phyloP scores from a whole-genome alignment of 2,329 filamentous ascomycete species.

The Monosporascus sp. region DNA sequence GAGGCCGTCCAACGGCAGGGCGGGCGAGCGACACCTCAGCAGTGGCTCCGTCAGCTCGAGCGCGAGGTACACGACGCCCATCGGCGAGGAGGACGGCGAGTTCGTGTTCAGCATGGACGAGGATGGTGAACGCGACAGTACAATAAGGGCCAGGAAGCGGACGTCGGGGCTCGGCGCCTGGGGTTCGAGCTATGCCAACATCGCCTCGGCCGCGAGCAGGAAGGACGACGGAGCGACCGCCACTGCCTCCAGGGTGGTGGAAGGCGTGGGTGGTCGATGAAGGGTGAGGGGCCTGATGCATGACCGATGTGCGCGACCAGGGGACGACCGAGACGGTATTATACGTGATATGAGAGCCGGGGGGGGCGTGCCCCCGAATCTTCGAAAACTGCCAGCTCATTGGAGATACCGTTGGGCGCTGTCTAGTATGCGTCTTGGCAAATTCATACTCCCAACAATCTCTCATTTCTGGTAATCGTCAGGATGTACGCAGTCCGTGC shows the following conservation, averaged over 20 bases:
- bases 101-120: conserved; percentile 64
- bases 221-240: conserved; percentile 24
- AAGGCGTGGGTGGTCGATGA: conserved; percentile 25
- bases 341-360: too few relatives aligned
- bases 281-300: neutral
- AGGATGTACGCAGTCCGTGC: too few relatives aligned
- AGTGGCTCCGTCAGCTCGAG: conserved; percentile 53
- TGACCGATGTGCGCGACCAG: too few relatives aligned
- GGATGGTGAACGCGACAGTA: conserved; percentile 46
- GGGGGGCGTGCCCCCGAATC: too few relatives aligned
- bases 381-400: too few relatives aligned
- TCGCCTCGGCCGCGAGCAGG: conserved; percentile 21
- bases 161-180: conserved; percentile 34
- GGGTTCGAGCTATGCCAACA: conserved; percentile 28
- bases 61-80: conserved; percentile 57
- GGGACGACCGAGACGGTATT: too few relatives aligned
- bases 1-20: conserved; percentile 36
- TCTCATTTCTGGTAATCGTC: too few relatives aligned
- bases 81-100: conserved; percentile 59
- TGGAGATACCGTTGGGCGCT: too few relatives aligned
- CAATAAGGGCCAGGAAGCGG: conserved; percentile 42
- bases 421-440: too few relatives aligned
- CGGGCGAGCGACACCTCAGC: conserved; percentile 53
- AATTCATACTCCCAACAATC: too few relatives aligned
- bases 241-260: conserved; percentile 18